Evolutionary conservation across 106 monocot genomes (phyloP), one percentile per base, ranked within the genome.

Genomic region (Dioscorea dumetorum): DNA sequence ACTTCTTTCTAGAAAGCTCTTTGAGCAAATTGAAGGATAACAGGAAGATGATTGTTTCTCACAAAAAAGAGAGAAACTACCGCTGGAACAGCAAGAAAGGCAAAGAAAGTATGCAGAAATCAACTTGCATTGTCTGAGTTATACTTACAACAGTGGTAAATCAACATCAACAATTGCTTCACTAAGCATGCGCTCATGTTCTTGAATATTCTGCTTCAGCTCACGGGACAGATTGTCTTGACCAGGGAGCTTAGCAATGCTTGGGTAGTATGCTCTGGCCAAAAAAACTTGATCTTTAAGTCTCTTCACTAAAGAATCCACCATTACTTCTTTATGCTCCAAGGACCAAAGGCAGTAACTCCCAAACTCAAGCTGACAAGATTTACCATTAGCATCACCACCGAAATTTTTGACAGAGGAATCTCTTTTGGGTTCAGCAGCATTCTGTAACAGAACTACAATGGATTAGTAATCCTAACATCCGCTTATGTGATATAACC

Each of bases 161-260:
- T 88, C 84, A 56, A 79, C 73, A 71, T 88, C 88, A 41, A 76
- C 73, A 64, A 82, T 77, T 28, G 84, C 81, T 57, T 84, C 88
- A 77, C 84, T 88, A 31, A 88, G 84, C 81, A 88, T 88, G 33
- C 65, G 60, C 63, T 88, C 88, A 82, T 84, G 88, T 32, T 84
- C 88, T 74, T 88, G 88, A 72, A 88, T 88, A 71, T 84, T 81
- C 61, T 77, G 81, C 71, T 77, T 88, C 67, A 84, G 24, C 73
- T 88, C 76, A 68, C 20, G 78, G 51, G 84, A 67, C 5, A 88
- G 59, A 54, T 84, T 78, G 17, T 88, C 84, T 48, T 73, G 63
- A 35, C 70, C 78, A 16, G 70, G 62, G 59, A 84, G 78, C 57
- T 88, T 88, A 49, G 88, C 78, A 70, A 84, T 84, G 57, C 79